phyloP scores from a whole-genome alignment of 2,329 filamentous ascomycete species.

The Macroventuria anomochaeta region DNA sequence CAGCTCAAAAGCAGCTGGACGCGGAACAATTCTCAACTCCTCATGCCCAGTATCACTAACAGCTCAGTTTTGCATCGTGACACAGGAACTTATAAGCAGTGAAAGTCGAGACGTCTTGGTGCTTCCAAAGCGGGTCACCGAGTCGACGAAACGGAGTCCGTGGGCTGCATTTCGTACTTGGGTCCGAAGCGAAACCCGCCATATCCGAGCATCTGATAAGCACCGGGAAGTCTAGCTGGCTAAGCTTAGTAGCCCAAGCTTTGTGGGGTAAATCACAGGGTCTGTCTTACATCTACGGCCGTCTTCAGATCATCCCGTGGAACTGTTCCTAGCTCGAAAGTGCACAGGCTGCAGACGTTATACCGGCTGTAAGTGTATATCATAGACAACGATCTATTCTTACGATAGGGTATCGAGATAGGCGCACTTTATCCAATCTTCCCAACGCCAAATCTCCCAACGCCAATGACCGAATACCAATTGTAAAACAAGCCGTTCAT shows the following conservation, averaged over 20 bases:
- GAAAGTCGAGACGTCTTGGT: conserved; percentile 1
- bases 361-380: not conserved
- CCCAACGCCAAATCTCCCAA: conserved; percentile 4
- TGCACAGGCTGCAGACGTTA: not conserved
- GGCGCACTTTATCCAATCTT: not conserved
- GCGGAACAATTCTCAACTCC: not conserved
- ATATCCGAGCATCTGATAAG: conserved; percentile 8
- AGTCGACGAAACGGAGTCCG: not conserved
- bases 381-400: not conserved
- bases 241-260: conserved; percentile 1
- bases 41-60: not conserved
- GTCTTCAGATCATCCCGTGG: not conserved
- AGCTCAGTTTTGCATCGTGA: not conserved
- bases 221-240: not conserved
- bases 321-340: not conserved
- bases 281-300: not conserved
- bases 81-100: not conserved
- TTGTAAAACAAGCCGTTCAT: not conserved
- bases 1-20: not conserved
- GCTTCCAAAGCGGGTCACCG: not conserved
- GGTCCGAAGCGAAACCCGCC: not conserved
- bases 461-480: not conserved
- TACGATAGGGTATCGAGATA: conserved; percentile 12
- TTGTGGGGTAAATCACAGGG: conserved; percentile 4
- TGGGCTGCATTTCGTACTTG: not conserved